Base-by-base conservation (phyloP, 352 stramenopile genomes). In the Phytophthora pisi region DNA sequence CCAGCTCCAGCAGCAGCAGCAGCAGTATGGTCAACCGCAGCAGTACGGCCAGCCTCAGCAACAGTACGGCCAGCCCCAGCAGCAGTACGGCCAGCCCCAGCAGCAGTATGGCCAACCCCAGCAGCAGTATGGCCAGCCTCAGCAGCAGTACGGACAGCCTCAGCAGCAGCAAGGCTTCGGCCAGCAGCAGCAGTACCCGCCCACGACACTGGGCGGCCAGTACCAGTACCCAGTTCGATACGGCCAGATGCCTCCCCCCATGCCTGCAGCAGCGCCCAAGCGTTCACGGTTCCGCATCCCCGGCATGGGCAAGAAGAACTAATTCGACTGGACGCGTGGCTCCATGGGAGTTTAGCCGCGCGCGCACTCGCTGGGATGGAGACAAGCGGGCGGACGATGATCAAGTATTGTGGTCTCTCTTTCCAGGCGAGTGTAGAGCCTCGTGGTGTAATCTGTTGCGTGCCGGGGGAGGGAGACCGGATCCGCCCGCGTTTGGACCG, bases 281-380 rank as follows among this genome's bases (percentile, higher is more conserved):
- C 87, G 87, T 42, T 87, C 79, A 40, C 86, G 88, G 55, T 92
- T 92, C 74, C 78, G 82, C 11, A 66, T 93, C 26, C 85, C 85
- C 16, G 72, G 80, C 55, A 77, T 84, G 36, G 81, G 84, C 72
- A 89, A 89, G 72, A 93, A 91, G 75, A 91, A 90, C 71, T 92
- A 85, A 85, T 85, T 67, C 40, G 42, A 52, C 24, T 77, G 76
- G 46, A 65, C 46, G 36, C 52, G 59, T 57, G 31, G 18, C 31
- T 70, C 34, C 45, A 26, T 55, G 43, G 40, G 56, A 69, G 57
- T 42, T 46, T 51, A 23, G 15, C n/a, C 16, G 56, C 59, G 38
- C 68, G 66, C 60, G 15, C 56, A 49, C 52, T 68, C 50, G 54
- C 42, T 20, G 59, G 64, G 54, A 60, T 56, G 53, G 20, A 46